Conservation (phyloP, 345 rosid genomes). For the Laguncularia racemosa region DNA sequence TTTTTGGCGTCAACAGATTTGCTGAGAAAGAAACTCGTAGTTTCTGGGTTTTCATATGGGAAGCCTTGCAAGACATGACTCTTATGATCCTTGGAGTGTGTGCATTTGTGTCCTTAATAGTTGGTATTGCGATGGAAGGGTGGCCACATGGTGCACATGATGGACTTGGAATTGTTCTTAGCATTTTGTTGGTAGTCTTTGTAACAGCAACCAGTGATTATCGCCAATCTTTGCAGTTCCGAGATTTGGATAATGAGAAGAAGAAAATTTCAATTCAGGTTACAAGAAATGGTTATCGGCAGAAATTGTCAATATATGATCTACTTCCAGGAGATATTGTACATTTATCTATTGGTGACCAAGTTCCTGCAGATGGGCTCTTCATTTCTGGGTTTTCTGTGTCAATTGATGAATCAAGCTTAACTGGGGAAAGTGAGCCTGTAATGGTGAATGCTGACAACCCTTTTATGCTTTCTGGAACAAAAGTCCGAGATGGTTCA, state of each 20-base stretch:
- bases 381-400: constrained; percentile 84
- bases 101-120: constrained; percentile 80
- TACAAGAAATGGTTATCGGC: constrained; percentile 73
- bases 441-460: constrained; percentile 52
- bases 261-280: constrained; percentile 82
- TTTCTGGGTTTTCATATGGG: constrained; percentile 88
- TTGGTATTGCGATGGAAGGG: constrained; percentile 87
- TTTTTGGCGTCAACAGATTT: constrained; percentile 76
- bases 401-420: constrained; percentile 75
- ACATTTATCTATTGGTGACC: constrained; percentile 86
- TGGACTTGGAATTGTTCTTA: constrained; percentile 86
- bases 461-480: constrained; percentile 87
- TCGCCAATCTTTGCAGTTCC: constrained; percentile 82
- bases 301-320: constrained; percentile 80
- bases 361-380: constrained; percentile 92
- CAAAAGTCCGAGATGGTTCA: constrained; percentile 88
- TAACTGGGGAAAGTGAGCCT: constrained; percentile 93
- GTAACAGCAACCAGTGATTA: constrained; percentile 88
- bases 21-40: constrained; percentile 55
- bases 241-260: constrained; percentile 85
- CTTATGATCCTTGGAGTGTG: constrained; percentile 87
- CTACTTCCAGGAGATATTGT: constrained; percentile 86
- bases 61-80: constrained; percentile 94
- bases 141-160: constrained; percentile 96
- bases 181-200: constrained; percentile 78